phyloP scores from a whole-genome alignment of 2,329 filamentous ascomycete species.

The Ramularia collo-cygni region DNA sequence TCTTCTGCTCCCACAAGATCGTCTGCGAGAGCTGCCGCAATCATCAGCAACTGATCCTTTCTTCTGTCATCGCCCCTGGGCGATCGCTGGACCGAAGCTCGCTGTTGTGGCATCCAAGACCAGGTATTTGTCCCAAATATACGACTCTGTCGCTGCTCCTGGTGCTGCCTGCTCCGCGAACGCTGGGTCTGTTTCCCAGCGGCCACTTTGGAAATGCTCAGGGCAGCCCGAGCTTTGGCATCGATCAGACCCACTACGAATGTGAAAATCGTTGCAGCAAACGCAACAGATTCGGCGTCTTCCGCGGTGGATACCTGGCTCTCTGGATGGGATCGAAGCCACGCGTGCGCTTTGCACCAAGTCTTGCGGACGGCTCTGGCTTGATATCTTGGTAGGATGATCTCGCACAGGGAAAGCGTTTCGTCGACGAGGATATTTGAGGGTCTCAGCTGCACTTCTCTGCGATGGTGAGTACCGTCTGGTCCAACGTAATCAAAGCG shows the following conservation, averaged over 20 bases:
- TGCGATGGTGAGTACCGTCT: conserved; percentile 23
- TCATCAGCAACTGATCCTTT: conserved; percentile 23
- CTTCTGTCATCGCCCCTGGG: conserved; percentile 9
- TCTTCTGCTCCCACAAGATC: conserved; percentile 12
- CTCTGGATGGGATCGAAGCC: conserved; percentile 13
- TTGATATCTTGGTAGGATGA: conserved; percentile 22
- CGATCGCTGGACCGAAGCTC: conserved; percentile 1
- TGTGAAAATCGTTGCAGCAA: conserved; percentile 35
- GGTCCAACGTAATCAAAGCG: conserved; percentile 22
- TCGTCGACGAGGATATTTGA: conserved; percentile 14
- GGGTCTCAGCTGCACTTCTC: conserved; percentile 24
- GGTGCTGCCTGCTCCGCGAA: neutral
- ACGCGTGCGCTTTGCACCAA: conserved; percentile 26
- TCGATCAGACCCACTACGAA: conserved; percentile 29
- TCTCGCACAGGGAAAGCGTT: conserved; percentile 24
- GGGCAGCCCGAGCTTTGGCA: conserved; percentile 21
- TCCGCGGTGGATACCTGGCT: conserved; percentile 11
- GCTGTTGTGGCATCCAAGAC: conserved; percentile 17
- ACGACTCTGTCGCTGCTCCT: no score
- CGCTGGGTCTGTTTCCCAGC: conserved; percentile 8
- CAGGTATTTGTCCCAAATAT: conserved; percentile 11
- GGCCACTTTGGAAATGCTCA: conserved; percentile 22
- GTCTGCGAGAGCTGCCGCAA: conserved; percentile 22
- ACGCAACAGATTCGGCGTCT: conserved; percentile 31
- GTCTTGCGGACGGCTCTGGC: conserved; percentile 18